Evolutionary conservation across 352 stramenopile species (phyloP).

Genomic region (Phytophthora aleatoria): DNA sequence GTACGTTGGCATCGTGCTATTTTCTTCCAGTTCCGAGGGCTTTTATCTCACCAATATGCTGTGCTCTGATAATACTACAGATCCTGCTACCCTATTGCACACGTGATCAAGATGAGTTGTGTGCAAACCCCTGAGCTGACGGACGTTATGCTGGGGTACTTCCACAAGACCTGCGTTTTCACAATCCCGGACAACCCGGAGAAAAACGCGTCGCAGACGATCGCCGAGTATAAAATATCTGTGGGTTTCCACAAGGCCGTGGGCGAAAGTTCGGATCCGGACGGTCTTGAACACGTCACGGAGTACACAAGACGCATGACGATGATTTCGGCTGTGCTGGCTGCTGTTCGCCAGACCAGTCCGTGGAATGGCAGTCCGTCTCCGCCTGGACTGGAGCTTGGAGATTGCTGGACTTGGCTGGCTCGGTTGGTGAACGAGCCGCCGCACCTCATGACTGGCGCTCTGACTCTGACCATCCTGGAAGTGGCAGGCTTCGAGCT

Average conservation of each 20-base stretch:
- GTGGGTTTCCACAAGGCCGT: conserved; percentile 73
- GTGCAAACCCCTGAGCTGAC: conserved; percentile 73
- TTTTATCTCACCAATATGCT: conserved; percentile 1
- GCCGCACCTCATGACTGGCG: conserved; percentile 73
- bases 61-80: conserved; percentile 23
- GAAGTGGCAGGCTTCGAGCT: conserved; percentile 81
- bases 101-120: conserved; percentile 83
- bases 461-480: conserved; percentile 73
- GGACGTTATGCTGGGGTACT: conserved; percentile 71
- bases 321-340: conserved; percentile 72
- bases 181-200: conserved; percentile 66
- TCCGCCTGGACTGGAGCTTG: conserved; percentile 56
- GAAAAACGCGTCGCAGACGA: conserved; percentile 56
- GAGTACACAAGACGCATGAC: conserved; percentile 84
- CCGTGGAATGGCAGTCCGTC: conserved; percentile 63
- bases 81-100: conserved; percentile 68
- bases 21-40: not conserved
- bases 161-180: conserved; percentile 77
- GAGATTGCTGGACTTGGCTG: conserved; percentile 77
- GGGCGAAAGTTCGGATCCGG: conserved; percentile 57
- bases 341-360: conserved; percentile 70
- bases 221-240: conserved; percentile 69
- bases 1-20: conserved; percentile 34
- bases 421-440: conserved; percentile 71
- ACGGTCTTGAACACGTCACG: conserved; percentile 74